phyloP scores from a whole-genome alignment of 2,329 filamentous ascomycete species.

The Penicillium sp. region DNA sequence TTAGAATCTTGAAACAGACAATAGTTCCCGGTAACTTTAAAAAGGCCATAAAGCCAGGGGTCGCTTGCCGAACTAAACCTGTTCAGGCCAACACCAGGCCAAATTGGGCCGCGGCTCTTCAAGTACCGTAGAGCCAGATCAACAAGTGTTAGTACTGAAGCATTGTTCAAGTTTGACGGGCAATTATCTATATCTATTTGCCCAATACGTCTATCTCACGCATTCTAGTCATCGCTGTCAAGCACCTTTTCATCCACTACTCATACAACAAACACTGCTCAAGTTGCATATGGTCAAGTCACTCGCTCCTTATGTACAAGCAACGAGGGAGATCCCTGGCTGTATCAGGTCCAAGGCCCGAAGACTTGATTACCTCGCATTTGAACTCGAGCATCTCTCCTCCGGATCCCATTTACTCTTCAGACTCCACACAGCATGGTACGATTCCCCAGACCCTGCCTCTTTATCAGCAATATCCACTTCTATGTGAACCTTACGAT shows the following conservation, averaged over 20 bases:
- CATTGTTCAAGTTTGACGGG: no score
- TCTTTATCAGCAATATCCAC: not conserved
- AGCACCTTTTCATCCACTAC: no score
- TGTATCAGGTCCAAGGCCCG: not conserved
- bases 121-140: not conserved
- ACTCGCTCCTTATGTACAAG: not conserved
- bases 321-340: not conserved
- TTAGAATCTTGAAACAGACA: no score
- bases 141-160: no score
- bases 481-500: not conserved
- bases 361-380: not conserved
- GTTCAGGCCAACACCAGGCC: not conserved
- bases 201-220: no score
- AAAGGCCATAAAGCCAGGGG: not conserved
- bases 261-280: no score
- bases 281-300: not conserved
- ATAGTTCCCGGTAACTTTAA: no score
- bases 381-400: not conserved
- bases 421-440: not conserved
- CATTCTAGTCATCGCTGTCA: no score
- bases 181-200: no score
- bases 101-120: not conserved
- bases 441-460: not conserved
- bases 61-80: not conserved
- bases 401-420: not conserved